Evolutionary conservation across 768 basidiomycete genomes (phyloP).

Genomic region (Lactifluus volemus): DNA sequence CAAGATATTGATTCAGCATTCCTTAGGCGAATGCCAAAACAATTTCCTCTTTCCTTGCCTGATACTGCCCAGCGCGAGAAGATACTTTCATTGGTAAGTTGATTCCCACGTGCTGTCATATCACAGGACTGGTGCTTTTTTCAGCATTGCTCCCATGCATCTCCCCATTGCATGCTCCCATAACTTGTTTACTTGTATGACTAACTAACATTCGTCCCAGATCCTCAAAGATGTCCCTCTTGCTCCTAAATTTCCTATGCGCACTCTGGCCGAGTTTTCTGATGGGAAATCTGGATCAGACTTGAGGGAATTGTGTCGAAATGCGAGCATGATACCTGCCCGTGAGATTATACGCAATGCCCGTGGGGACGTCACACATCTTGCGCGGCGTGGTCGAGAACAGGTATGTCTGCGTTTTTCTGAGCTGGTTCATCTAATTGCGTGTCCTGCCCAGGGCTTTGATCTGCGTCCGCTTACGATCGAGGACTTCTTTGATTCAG

Average conservation of each 20-base stretch:
- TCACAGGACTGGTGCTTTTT: neutral
- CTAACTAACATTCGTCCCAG: conserved; percentile 31
- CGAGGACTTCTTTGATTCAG: conserved; percentile 54
- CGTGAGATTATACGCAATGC: conserved; percentile 67
- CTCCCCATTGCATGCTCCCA: neutral
- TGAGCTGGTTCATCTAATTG: neutral
- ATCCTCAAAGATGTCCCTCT: conserved; percentile 62
- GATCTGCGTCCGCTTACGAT: conserved; percentile 62
- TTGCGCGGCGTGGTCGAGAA: conserved; percentile 31
- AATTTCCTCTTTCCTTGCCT: too few species aligned
- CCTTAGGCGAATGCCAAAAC: too few species aligned
- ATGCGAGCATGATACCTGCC: conserved; percentile 88
- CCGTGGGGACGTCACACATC: conserved; percentile 40
- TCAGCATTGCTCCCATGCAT: neutral
- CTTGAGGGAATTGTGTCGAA: conserved; percentile 84
- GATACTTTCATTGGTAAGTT: conserved; percentile 67
- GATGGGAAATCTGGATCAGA: conserved; percentile 81
- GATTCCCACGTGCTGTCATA: neutral
- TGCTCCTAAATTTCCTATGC: conserved; percentile 51
- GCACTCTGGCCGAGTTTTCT: conserved; percentile 44
- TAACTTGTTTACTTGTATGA: neutral
- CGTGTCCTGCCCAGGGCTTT: conserved; percentile 49
- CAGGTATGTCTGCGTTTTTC: conserved; percentile 32
- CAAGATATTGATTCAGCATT: too few species aligned
- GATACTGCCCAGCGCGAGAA: conserved; percentile 59